phyloP scores from a whole-genome alignment of 768 basidiomycete genomes.

The Postia placenta region DNA sequence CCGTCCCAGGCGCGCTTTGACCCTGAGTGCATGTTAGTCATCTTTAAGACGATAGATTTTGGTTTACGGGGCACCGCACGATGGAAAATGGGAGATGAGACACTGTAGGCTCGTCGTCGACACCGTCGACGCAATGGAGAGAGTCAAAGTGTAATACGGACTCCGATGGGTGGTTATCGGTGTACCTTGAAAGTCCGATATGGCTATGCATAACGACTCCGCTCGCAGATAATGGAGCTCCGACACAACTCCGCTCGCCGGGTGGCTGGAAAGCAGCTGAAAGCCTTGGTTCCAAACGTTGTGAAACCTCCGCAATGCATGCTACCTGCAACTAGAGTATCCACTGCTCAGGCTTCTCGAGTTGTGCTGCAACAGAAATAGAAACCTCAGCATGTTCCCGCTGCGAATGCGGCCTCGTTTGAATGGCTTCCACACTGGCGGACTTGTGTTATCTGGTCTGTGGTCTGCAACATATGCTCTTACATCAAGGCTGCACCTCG shows the following conservation, averaged over 20 bases:
- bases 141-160: background rate
- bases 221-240: no score
- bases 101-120: background rate
- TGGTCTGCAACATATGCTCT: background rate
- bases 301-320: no score
- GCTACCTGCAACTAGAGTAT: no score
- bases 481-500: background rate
- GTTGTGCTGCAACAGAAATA: no score
- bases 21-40: slow-evolving; percentile 85
- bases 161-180: background rate
- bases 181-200: background rate
- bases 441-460: background rate
- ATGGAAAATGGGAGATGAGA: slow-evolving; percentile 36
- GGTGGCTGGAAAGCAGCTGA: no score
- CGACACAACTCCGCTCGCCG: no score
- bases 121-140: background rate
- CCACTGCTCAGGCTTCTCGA: no score
- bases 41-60: slow-evolving; percentile 36
- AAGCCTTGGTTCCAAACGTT: no score
- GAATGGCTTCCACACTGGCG: background rate
- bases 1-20: slow-evolving; percentile 76
- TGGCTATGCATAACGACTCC: background rate
- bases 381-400: no score
- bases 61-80: slow-evolving; percentile 81
- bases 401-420: background rate